Evolutionary conservation across 495 filamentous ascomycete genomes (phyloP), one percentile per base, ranked within the genome.

Genomic region (Chlorociboria aeruginascens): DNA sequence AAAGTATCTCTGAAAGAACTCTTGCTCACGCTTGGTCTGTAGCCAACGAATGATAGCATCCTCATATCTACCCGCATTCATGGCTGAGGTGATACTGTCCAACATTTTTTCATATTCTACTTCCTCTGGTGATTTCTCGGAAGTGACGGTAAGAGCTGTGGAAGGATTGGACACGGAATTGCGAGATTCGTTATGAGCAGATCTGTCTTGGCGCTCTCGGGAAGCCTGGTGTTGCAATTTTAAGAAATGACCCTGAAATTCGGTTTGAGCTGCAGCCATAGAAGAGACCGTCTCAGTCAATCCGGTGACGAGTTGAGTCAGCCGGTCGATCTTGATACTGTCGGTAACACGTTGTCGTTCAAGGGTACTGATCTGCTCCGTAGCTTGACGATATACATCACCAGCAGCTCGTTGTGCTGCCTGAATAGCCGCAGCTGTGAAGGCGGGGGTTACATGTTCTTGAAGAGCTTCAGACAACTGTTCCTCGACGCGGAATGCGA

Each of bases 1-100:
- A 54, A 97, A 83, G 47, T 89, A 78, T 37, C 79, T 72, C 55
- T 90, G 80, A 59, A 94, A 98, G 30, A 98, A 67, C 14, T 72
- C 72, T 54, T 89, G 77, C 47, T 80, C 77, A 47, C 69, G 67
- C 10, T 67, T 65, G 16, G 84, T 86, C 71, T 95, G 90, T 29
- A 97, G 76, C 90, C 90, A 98, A 70, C 86, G 66, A 32, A 70
- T 57, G 45, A 70, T 64, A 3, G 59, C 89, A 32, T 83, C 80
- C 56, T 95, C 88, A 52, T 73, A 83, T 42, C 76, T 71, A 28
- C 78, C 79, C 12, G 72, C 66, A 7, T 70, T 66, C 67, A 94
- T 78, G 50, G 85, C 60, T 3, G 65, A 57, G n/a, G 76, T 70
- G 44, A 95, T 83, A 32, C 71, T 67, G 3, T 77, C 67, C 30